Conservation (phyloP, 345 rosid species). For the Firmiana major region DNA sequence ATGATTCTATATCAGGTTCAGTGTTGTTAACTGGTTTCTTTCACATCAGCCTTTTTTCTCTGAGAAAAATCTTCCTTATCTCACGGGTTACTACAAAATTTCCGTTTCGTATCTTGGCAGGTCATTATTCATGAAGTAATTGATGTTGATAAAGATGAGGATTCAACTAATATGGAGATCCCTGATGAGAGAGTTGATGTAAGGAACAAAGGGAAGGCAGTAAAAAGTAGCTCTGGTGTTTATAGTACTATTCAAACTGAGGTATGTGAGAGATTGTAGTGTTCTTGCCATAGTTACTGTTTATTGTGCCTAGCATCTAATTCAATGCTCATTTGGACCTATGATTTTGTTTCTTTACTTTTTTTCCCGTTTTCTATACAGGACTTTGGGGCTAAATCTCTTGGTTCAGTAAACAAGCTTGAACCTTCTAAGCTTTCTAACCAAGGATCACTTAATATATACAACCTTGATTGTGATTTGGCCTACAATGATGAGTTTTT, state of each 20-base stretch:
- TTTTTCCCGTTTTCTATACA: conserved; percentile 1
- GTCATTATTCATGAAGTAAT: conserved; percentile 42
- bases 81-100: neutral
- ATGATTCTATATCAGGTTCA: neutral
- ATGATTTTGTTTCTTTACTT: neutral
- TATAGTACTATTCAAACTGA: conserved; percentile 16
- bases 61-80: neutral
- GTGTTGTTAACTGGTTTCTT: neutral
- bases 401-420: conserved; percentile 18
- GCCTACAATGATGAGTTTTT: conserved; percentile 29
- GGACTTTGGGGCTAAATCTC: conserved; percentile 27
- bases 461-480: conserved; percentile 37
- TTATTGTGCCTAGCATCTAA: neutral
- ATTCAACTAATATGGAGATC: conserved; percentile 34
- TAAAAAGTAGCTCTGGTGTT: conserved; percentile 27
- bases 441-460: conserved; percentile 31
- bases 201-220: conserved; percentile 62
- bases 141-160: conserved; percentile 57
- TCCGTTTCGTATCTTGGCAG: conserved; percentile 30
- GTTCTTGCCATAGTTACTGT: neutral
- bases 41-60: neutral
- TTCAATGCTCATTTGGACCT: neutral
- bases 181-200: conserved; percentile 33
- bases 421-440: conserved; percentile 20
- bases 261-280: conserved; percentile 26